Base-by-base conservation (phyloP, 2,329 filamentous ascomycete species). In the Phialophora expanda region DNA sequence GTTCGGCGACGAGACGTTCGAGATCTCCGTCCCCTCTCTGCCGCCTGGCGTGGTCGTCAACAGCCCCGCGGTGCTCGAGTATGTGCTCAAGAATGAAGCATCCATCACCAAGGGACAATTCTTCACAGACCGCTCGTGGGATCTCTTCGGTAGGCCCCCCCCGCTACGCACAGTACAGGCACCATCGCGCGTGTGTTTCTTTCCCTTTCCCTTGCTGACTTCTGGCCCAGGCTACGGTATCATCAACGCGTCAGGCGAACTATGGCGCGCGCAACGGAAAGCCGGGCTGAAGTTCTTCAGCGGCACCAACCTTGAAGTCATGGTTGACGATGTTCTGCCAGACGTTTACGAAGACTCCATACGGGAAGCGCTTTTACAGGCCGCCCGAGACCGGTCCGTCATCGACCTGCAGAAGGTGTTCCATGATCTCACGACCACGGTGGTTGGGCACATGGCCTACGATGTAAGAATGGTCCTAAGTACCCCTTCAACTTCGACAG, bases 401-500 rank as follows among this genome's bases (percentile, higher is more conserved):
- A 76, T 88, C 1, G 85, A 90, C 72, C 74, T 90, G 56, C 86
- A 89, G 70, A 78, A 77, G n/a, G 77, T 87, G 1, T 84, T 89
- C 54, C 85, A 87, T 61, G 86, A 89, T 73, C 82, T 89, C 54
- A 90, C 87, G 1, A 89, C 87, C 24, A 82, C 86, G 65, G 73
- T 89, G 26, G 89, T 90, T 84, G 87, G 87, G n/a, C 82, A 83
- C 67, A 87, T 89, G 85, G 87, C 87, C 14, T 90, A 89, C 70
- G 84, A 87, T 73, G 82, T 81, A 74, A 70, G 76, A 54, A 4
- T 20, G 38, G 17, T 20, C 51, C 24, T 20, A 30, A 7, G 7
- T 9, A 11, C 24, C 24, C n/a, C 55, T 30, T 9, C n/a, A n/a
- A n/a, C n/a, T 69, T 69, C 20, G 20, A 38, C 48, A 57, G 28